Conservation (phyloP, 1,284 basidiomycete genomes). For the Puccinia novopanici region DNA sequence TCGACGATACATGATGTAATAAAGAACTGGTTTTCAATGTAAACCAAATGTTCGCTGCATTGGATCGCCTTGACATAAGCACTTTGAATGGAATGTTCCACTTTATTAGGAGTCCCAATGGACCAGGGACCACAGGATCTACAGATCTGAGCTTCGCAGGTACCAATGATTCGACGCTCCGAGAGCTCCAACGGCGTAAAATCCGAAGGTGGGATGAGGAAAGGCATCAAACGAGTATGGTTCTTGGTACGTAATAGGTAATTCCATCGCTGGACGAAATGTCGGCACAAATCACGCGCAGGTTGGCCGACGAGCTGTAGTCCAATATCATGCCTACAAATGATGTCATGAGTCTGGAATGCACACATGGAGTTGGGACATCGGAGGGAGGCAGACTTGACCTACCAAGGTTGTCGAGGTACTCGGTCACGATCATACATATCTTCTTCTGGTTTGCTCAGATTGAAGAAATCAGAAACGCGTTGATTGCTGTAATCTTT, state of each 20-base stretch:
- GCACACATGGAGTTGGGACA: slow-evolving; percentile 6
- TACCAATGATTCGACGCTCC: slow-evolving; percentile 82
- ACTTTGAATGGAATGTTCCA: slow-evolving; percentile 92
- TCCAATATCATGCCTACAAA: slow-evolving; percentile 84
- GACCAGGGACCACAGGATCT: slow-evolving; percentile 95
- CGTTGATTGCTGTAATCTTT: slow-evolving; percentile 93
- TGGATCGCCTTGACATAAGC: slow-evolving; percentile 86
- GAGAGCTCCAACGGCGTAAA: slow-evolving; percentile 80
- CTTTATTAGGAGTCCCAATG: slow-evolving; percentile 78
- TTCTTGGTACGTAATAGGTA: slow-evolving; percentile 89
- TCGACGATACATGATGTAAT: slow-evolving; percentile 90
- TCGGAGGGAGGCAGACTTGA: not conserved
- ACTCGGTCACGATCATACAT: slow-evolving; percentile 87
- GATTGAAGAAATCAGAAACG: slow-evolving; percentile 79
- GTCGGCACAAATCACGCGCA: slow-evolving; percentile 87
- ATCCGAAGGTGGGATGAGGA: slow-evolving; percentile 89
- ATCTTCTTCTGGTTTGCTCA: slow-evolving; percentile 89
- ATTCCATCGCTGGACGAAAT: slow-evolving; percentile 95
- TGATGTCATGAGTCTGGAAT: not conserved
- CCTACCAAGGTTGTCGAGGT: slow-evolving; percentile 93
- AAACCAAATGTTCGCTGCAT: slow-evolving; percentile 87
- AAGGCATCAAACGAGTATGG: slow-evolving; percentile 87
- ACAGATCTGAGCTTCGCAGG: slow-evolving; percentile 96
- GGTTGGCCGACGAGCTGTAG: slow-evolving; percentile 96
- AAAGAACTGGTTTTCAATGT: slow-evolving; percentile 98